Conservation (phyloP, 306 rosid species). For the Cucurbita pepo region DNA sequence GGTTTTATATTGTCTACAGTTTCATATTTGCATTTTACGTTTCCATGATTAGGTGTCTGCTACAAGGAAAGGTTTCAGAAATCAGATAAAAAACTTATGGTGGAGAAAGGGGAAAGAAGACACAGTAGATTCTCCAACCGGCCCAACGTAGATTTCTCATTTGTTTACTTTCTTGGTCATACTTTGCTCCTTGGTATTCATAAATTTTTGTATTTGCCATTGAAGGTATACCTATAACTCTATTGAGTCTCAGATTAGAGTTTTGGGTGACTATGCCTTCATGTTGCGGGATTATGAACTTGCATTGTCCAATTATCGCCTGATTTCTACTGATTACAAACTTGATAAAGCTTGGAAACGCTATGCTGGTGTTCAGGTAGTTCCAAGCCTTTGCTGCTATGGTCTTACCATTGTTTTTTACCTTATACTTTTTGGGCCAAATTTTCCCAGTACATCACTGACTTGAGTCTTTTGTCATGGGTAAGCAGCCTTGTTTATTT, state of each 20-base stretch:
- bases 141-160: conserved; percentile 47
- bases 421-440: background rate
- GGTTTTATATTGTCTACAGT: conserved; percentile 1
- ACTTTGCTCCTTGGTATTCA: conserved; percentile 9
- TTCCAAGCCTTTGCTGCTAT: background rate
- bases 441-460: background rate
- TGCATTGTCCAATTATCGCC: conserved; percentile 88
- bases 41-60: conserved; percentile 59
- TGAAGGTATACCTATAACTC: conserved; percentile 83
- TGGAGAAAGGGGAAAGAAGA: conserved; percentile 99
- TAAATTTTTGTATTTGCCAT: conserved; percentile 20
- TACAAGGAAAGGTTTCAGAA: conserved; percentile 79
- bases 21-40: conserved; percentile 10
- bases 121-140: conserved; percentile 48
- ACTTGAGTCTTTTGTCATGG: background rate
- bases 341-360: conserved; percentile 99
- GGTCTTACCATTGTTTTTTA: background rate
- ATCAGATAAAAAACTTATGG: conserved; percentile 94
- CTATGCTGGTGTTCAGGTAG: conserved; percentile 95
- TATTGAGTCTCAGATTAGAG: conserved; percentile 88
- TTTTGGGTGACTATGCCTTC: conserved; percentile 96
- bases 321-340: conserved; percentile 94
- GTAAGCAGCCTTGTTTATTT: background rate
- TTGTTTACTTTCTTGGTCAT: conserved; percentile 8
- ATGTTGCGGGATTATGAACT: conserved; percentile 95